These are phyloP conservation scores for Aphanoascus verrucosus DNA, from an alignment of 2,329 filamentous ascomycete genomes.

Conservation along the genomic window DNA sequence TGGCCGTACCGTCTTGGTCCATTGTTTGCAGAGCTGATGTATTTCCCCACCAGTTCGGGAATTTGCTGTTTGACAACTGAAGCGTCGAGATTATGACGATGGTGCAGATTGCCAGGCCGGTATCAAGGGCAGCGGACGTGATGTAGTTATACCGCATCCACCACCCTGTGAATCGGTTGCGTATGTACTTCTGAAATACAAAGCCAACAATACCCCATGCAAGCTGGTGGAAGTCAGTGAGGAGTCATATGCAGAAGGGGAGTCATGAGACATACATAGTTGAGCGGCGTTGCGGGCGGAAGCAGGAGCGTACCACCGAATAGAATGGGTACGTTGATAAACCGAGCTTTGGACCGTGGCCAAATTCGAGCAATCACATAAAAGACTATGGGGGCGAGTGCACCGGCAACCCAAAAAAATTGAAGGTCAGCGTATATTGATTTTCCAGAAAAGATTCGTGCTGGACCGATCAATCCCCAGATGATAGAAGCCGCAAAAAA, in stretches of 20 bases:
- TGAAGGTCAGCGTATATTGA: slow-evolving; percentile 54
- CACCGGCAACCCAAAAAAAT: slow-evolving; percentile 62
- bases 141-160: slow-evolving; percentile 73
- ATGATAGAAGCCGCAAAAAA: slow-evolving; percentile 62
- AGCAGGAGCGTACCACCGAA: slow-evolving; percentile 54
- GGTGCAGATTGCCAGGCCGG: slow-evolving; percentile 54
- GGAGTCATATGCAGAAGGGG: not conserved
- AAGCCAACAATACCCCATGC: slow-evolving; percentile 59
- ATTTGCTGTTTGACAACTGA: slow-evolving; percentile 46
- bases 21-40: slow-evolving; percentile 48
- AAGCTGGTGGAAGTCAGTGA: slow-evolving; percentile 27
- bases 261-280: slow-evolving; percentile 36
- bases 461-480: slow-evolving; percentile 63
- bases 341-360: slow-evolving; percentile 52
- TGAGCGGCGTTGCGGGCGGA: slow-evolving; percentile 60
- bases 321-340: slow-evolving; percentile 57
- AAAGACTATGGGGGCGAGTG: slow-evolving; percentile 51
- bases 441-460: slow-evolving; percentile 55
- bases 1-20: slow-evolving; percentile 50
- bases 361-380: slow-evolving; percentile 51
- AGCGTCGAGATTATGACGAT: slow-evolving; percentile 61
- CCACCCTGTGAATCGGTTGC: slow-evolving; percentile 56
- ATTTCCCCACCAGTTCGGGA: slow-evolving; percentile 61
- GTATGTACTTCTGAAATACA: slow-evolving; percentile 58
- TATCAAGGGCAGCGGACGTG: slow-evolving; percentile 59